These are phyloP conservation scores for Cadophora gregata DNA, from an alignment of 2,329 filamentous ascomycete species.

Conservation along the genomic window DNA sequence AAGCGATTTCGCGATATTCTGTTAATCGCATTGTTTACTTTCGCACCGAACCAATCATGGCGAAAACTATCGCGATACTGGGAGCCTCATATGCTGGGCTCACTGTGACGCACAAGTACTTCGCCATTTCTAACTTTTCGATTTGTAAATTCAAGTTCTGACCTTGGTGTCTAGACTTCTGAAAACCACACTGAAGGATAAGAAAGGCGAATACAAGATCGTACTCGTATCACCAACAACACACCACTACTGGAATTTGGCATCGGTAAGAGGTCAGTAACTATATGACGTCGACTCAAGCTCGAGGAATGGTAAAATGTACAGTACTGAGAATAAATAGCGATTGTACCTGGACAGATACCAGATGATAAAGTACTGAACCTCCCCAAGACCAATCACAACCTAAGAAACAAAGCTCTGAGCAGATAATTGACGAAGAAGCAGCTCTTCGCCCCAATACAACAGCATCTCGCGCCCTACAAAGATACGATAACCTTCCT, in stretches of 20 bases:
- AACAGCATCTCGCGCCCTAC: constrained; percentile 56
- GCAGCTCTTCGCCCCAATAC: constrained; percentile 47
- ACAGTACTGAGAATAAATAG: constrained; percentile 6
- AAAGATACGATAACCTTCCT: constrained; percentile 52
- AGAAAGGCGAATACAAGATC: constrained; percentile 53
- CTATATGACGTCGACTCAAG: too few species aligned
- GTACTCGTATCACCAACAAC: constrained; percentile 60
- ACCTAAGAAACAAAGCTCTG: neutral
- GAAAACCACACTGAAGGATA: constrained; percentile 47
- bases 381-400: neutral
- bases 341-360: constrained; percentile 51
- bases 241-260: constrained; percentile 57
- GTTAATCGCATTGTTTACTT: neutral
- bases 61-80: constrained; percentile 54
- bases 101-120: constrained; percentile 55
- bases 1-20: too few species aligned
- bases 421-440: neutral
- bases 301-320: too few species aligned
- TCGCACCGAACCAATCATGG: constrained; percentile 26
- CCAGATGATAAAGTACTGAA: constrained; percentile 47
- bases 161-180: constrained; percentile 45
- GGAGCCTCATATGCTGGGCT: constrained; percentile 61
- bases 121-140: neutral
- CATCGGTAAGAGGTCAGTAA: constrained; percentile 52
- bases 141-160: neutral